Conservation (phyloP, 495 filamentous ascomycete genomes). For the Staphylotrichum tortipilum region DNA sequence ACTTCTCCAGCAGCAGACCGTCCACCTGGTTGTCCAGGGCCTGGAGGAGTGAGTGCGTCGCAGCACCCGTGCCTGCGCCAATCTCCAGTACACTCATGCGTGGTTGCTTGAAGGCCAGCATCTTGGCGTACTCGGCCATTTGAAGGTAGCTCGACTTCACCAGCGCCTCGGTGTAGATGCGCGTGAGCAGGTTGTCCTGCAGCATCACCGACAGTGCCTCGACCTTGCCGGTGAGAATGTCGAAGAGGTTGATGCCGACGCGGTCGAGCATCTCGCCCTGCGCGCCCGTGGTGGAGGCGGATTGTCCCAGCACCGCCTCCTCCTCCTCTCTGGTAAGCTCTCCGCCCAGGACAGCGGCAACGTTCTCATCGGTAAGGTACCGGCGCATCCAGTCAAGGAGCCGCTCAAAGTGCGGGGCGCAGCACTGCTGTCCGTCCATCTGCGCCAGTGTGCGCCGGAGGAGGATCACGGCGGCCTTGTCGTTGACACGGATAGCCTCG, state of each 20-base stretch:
- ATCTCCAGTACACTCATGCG: conserved; percentile 29
- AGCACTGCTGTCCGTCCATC: no score
- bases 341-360: no score
- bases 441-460: no score
- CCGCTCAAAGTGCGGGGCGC: no score
- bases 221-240: background rate
- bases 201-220: background rate
- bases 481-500: no score
- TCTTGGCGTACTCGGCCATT: conserved; percentile 11
- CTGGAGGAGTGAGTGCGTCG: conserved; percentile 18
- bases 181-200: background rate
- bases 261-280: conserved; percentile 1
- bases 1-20: conserved; percentile 19
- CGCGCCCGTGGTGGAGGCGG: no score
- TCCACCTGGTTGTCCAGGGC: background rate
- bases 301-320: no score
- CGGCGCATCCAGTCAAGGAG: no score
- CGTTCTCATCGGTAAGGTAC: no score
- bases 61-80: conserved; percentile 34
- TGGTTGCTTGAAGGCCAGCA: conserved; percentile 23
- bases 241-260: background rate
- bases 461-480: no score
- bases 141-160: conserved; percentile 12
- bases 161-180: conserved; percentile 1
- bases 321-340: no score